Conservation (phyloP, 257 asterid genomes). For the Fraxinus cuspidata region DNA sequence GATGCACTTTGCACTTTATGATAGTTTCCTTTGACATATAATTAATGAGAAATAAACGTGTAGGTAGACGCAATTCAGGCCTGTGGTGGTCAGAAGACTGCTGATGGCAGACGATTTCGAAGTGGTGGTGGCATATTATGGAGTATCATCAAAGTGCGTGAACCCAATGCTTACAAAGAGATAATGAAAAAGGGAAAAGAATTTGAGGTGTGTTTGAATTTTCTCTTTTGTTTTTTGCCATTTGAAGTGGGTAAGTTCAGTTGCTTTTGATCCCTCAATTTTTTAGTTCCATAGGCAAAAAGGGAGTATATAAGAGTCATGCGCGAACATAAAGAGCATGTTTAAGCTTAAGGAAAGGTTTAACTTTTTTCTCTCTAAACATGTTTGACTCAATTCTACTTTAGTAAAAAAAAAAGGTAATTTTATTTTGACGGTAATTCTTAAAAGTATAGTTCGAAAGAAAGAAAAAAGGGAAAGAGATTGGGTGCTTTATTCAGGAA, state of each 20-base stretch:
- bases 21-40: conserved; percentile 5
- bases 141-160: conserved; percentile 85
- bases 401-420: no score
- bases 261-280: neutral
- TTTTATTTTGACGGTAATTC: neutral
- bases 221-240: neutral
- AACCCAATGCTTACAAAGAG: conserved; percentile 90
- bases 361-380: neutral
- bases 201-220: conserved; percentile 68
- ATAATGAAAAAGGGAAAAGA: conserved; percentile 84
- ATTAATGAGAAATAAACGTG: conserved; percentile 24
- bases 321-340: neutral
- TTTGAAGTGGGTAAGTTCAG: neutral
- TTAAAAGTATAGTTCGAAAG: neutral
- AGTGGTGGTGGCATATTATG: conserved; percentile 88
- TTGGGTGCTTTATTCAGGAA: neutral
- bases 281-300: neutral
- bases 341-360: neutral
- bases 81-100: conserved; percentile 92
- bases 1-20: neutral
- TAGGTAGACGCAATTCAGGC: conserved; percentile 95
- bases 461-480: neutral
- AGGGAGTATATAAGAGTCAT: neutral
- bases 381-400: neutral
- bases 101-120: conserved; percentile 70